Base-by-base conservation (phyloP, 352 stramenopile species). In the Elongisporangium prolatum region DNA sequence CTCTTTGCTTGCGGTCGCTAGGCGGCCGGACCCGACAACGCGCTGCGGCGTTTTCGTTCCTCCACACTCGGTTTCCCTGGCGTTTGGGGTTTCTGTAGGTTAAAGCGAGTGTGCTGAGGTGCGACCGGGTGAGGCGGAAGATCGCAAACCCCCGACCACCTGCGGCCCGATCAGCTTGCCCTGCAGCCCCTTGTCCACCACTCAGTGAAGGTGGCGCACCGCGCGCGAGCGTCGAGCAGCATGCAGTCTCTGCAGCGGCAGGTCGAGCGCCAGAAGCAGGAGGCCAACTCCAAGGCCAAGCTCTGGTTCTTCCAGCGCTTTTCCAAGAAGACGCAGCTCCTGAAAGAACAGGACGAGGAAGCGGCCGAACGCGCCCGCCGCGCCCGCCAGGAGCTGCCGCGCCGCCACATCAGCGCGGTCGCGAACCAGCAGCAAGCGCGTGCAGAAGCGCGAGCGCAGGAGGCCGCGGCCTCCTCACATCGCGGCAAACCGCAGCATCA, bases 261-360 rank as follows among this genome's bases (percentile, higher is more conserved):
- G 40, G 75, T 77, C 25, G 69, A 77, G 11, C 71, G 73, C 34
- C 75, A 88, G 50, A 85, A 84, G 63, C 64, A 83, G 62, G 64
- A 84, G 47, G 63, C 80, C 56, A 79, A 84, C 60, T 73, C 64
- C 44, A 86, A 80, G 54, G 67, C 88, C 49, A 72, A 77, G 50
- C 83, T 75, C 38, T 91, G 81, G 81, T 84, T 91, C 60, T 68
- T 89, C 21, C 73, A 67, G 66, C 85, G 80, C 55, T 88, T 91
- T 58, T 71, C 66, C 34, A 88, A 87, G 61, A 75, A 72, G 60
- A 88, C 78, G 18, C 68, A 80, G 59, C 66, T 78, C 56, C 59
- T 88, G 24, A 74, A 74, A 24, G 77, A 88, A 40, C 74, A 88
- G 40, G 80, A 89, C 57, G 78, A 87, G 48, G 64, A 72, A 44